These are phyloP conservation scores for Oryza longistaminata DNA, from an alignment of 176 grass and related monocot species.

Conservation along the genomic window DNA sequence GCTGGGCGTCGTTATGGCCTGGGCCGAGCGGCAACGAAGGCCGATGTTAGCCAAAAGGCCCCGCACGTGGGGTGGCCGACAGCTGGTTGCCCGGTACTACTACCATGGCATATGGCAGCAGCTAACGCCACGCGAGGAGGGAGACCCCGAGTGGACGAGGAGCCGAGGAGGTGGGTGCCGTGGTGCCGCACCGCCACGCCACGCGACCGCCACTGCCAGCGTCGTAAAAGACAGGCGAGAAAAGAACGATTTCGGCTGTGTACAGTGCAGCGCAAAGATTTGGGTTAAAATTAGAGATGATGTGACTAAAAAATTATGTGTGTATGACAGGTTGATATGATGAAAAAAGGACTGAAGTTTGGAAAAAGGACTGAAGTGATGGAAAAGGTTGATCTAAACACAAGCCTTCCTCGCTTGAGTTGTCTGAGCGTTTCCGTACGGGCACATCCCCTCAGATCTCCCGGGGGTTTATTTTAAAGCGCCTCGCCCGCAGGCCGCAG, in stretches of 20 bases:
- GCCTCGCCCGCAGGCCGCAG: not conserved
- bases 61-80: conserved; percentile 4
- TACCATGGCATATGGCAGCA: not conserved
- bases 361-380: too few relatives aligned
- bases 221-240: not conserved
- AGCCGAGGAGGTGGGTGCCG: not conserved
- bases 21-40: not conserved
- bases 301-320: too few relatives aligned
- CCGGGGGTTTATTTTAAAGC: not conserved
- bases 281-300: too few relatives aligned
- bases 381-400: too few relatives aligned
- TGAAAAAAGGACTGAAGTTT: too few relatives aligned
- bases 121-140: not conserved
- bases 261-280: too few relatives aligned
- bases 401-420: not conserved
- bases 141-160: not conserved
- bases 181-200: not conserved
- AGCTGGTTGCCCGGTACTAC: not conserved
- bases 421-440: not conserved
- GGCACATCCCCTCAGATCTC: not conserved
- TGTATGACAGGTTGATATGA: too few relatives aligned
- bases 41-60: conserved; percentile 4
- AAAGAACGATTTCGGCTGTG: too few relatives aligned
- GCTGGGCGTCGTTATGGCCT: not conserved
- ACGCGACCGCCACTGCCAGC: not conserved